These are phyloP conservation scores for Diddensiella santjacobensis DNA, from an alignment of 805 yeast genomes.

Conservation along the genomic window DNA sequence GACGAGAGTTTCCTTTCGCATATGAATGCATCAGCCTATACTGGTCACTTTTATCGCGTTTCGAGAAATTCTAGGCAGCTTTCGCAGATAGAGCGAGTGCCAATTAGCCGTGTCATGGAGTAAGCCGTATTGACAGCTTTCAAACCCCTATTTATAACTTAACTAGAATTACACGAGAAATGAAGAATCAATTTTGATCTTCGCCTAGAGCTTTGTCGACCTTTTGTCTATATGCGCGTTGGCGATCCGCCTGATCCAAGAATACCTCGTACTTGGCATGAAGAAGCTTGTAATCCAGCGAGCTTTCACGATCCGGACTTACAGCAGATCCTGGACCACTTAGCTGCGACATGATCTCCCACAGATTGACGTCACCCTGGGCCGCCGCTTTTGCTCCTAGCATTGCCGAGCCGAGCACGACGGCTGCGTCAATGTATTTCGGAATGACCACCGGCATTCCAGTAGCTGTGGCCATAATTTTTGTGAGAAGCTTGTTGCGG, in stretches of 20 bases:
- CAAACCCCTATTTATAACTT: constrained; percentile 7
- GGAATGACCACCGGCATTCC: constrained; percentile 91
- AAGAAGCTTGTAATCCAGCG: constrained; percentile 68
- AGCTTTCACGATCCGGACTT: constrained; percentile 53
- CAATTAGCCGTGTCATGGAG: constrained; percentile 23
- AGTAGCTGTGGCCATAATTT: constrained; percentile 88
- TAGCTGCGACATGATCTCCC: constrained; percentile 83
- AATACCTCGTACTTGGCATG: constrained; percentile 79
- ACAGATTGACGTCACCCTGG: constrained; percentile 47
- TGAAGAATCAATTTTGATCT: constrained; percentile 3
- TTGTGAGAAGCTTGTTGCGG: constrained; percentile 83
- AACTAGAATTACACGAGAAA: not conserved
- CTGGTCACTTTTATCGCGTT: constrained; percentile 83
- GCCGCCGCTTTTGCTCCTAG: constrained; percentile 93
- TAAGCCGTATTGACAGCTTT: not conserved
- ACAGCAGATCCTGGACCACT: constrained; percentile 83
- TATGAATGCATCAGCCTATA: constrained; percentile 79
- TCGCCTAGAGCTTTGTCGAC: constrained; percentile 38
- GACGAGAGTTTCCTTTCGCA: constrained; percentile 85
- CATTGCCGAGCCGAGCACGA: constrained; percentile 92
- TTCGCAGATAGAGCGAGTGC: constrained; percentile 62
- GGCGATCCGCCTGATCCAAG: constrained; percentile 81
- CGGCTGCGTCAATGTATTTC: constrained; percentile 93
- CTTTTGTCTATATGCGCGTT: constrained; percentile 67
- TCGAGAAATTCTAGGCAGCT: constrained; percentile 77